Base-by-base conservation (phyloP, 108 stramenopile species). In the Pseudonitzschia multistriata region DNA sequence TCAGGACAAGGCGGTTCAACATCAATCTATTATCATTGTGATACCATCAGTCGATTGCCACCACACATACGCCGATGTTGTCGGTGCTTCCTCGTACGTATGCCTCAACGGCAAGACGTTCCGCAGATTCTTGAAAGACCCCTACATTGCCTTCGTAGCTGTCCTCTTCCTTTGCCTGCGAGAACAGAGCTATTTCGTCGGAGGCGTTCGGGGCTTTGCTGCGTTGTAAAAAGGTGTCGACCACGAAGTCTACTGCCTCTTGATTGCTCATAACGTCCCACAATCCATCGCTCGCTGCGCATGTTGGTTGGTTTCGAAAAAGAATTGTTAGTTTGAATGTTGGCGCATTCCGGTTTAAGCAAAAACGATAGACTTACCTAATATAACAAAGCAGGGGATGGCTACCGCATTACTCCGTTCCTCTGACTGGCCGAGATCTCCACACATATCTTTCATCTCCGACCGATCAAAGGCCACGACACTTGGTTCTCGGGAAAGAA, bases 211-310 rank as follows among this genome's bases (percentile, higher is more conserved):
- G 13, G 33, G 5, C 22, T 1, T 17, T 29, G 67, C 66, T 68
- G 70, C 37, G 40, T 53, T 68, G 60, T 40, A 72, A 21, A 21
- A 81, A 49, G 17, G 74, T 72, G 17, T 79, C 73, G 39, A 67
- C 73, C 3, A 92, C 93, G 62, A 91, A 81, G 47, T 91, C 85
- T 8, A 90, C 83, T 22, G 89, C 94, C 70, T 98, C 97, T 67
- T 92, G 88, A 62, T 95, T 96, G 56, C 50, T 67, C 68, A 96
- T 83, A 25, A 95, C 92, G 71, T 98, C 97, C 97, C 97, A 98
- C 33, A 98, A 87, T 11, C 97, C 97, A 76, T 97, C 97, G 8
- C 93, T 94, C 47, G 95, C 97, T 64, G 8, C 35, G 8, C 13
- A 30, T 7, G 14, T 25, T 21, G 27, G 8, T 30, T 8, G 27